phyloP scores from a whole-genome alignment of 1,284 basidiomycete species.

The Boletellus sp. region DNA sequence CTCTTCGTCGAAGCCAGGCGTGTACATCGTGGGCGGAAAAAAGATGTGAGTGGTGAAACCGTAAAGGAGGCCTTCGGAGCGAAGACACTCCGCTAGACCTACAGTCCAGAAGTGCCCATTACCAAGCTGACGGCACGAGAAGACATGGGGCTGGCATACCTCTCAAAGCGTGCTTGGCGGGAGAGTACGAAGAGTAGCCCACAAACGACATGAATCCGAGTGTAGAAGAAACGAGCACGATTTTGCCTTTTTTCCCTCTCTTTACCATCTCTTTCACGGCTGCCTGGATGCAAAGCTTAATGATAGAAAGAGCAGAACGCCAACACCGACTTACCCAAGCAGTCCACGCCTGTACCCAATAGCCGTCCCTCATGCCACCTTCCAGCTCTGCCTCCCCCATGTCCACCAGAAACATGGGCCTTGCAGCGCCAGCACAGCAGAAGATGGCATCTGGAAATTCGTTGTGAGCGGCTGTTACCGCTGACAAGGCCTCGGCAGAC shows the following conservation, averaged over 20 bases:
- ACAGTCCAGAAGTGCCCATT: background rate
- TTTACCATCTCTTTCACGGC: conserved; percentile 70
- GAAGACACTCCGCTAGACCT: conserved; percentile 86
- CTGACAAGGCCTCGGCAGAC: conserved; percentile 48
- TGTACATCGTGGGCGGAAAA: conserved; percentile 84
- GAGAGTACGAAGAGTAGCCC: conserved; percentile 84
- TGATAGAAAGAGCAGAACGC: background rate
- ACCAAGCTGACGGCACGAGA: background rate
- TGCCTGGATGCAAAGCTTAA: conserved; percentile 43
- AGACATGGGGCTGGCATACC: conserved; percentile 43
- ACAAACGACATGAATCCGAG: conserved; percentile 79
- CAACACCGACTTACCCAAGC: conserved; percentile 56
- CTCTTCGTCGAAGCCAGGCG: conserved; percentile 79
- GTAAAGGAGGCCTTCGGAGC: conserved; percentile 80
- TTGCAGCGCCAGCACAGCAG: conserved; percentile 61
- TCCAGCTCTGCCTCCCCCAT: conserved; percentile 49
- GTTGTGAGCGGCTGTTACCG: conserved; percentile 45
- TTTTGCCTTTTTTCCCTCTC: conserved; percentile 56
- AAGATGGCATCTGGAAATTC: conserved; percentile 62
- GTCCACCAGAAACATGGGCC: conserved; percentile 63
- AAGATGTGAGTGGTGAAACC: conserved; percentile 81
- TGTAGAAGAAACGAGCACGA: conserved; percentile 82
- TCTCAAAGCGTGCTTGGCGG: conserved; percentile 86
- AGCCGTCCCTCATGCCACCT: conserved; percentile 54
- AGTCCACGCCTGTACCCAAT: conserved; percentile 76